Evolutionary conservation across 805 yeast genomes (phyloP), one percentile per base, ranked within the genome.

Genomic region (Tanozyma kutaoensis): DNA sequence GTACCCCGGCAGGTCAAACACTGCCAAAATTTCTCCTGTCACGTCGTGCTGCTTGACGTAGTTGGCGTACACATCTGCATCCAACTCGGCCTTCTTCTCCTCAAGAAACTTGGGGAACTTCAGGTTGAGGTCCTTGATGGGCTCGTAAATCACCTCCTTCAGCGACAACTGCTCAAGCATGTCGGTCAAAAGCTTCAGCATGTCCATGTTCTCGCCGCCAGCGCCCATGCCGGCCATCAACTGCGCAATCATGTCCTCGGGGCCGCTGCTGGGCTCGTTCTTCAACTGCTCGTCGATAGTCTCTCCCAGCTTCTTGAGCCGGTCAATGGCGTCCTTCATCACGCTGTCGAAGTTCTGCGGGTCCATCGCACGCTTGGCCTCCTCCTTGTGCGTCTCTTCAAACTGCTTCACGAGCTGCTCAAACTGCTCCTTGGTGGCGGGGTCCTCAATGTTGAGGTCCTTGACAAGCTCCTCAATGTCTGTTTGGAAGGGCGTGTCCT

Each of bases 131-230:
- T 84, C 94, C 42, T 76, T 78, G 53, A 88, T 65, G 3, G 97
- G 95, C 39, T 78, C 93, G 45, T 81, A 86, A 21, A 88, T 61
- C 13, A 86, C 79, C 31, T 76, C 86, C 44, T 85, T 88, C 4
- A 91, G 72, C 6, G 91, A 70, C 47, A 88, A 64, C 45, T 85
- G 88, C 35, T 72, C 76, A 41, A 88, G 60, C 72, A 88, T 73
- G 20, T 79, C 82, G 12, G 63, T 66, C 33, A 82, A 53, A 25
- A 82, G 52, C 32, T 70, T 69, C 15, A 76, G 58, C 51, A 76
- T 66, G 43, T 77, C 85, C 35, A 77, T 52, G 33, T 64, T 69
- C 1, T 50, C 57, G 11, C 51, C 61, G 12, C 40, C 58, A 4
- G 48, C 57, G 1, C 44, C 59, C 8, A 39, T 51, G 5, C 21